Percentiles rank a stretch among this genome's conserved stretches.
These are phyloP conservation scores for Chenopodium quinoa DNA, from an alignment of 148 eudicot genomes.

Conservation along the genomic window DNA sequence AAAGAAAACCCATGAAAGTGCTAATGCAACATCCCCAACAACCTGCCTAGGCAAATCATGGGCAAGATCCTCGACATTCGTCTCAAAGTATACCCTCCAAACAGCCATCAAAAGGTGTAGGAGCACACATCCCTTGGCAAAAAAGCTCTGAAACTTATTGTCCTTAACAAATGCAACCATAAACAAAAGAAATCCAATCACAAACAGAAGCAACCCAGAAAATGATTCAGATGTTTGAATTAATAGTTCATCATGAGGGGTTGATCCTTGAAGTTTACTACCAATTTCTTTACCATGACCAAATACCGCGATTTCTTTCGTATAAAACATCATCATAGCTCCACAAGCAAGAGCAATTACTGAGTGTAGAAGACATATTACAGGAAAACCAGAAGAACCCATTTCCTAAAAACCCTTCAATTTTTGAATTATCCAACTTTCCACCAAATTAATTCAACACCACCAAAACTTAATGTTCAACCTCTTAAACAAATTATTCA, in stretches of 20 bases:
- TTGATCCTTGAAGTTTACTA: constrained; percentile 69
- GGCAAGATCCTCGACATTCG: constrained; percentile 65
- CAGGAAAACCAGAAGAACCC: constrained; percentile 74
- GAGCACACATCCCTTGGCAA: constrained; percentile 81
- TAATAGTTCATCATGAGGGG: constrained; percentile 73
- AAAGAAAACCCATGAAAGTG: constrained; percentile 83
- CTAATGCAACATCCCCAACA: constrained; percentile 67
- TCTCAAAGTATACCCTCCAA: constrained; percentile 86
- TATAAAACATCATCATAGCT: constrained; percentile 81
- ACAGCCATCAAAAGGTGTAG: constrained; percentile 79
- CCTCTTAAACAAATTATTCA: not conserved
- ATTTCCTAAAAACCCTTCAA: constrained; percentile 31
- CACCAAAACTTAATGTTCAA: not conserved
- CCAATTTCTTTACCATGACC: constrained; percentile 70
- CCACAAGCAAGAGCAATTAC: constrained; percentile 65
- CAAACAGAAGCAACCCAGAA: constrained; percentile 79
- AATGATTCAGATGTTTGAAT: constrained; percentile 78
- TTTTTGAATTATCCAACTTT: not conserved
- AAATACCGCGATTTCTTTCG: constrained; percentile 58
- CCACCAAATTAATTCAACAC: constrained; percentile 3
- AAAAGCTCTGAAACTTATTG: constrained; percentile 64
- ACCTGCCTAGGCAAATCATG: constrained; percentile 66
- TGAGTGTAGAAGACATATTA: constrained; percentile 78
- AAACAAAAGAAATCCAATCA: constrained; percentile 71
- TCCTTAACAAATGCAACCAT: constrained; percentile 93